These are phyloP conservation scores for Cardamine resedifolia DNA, from an alignment of 345 rosid species.

Conservation along the genomic window DNA sequence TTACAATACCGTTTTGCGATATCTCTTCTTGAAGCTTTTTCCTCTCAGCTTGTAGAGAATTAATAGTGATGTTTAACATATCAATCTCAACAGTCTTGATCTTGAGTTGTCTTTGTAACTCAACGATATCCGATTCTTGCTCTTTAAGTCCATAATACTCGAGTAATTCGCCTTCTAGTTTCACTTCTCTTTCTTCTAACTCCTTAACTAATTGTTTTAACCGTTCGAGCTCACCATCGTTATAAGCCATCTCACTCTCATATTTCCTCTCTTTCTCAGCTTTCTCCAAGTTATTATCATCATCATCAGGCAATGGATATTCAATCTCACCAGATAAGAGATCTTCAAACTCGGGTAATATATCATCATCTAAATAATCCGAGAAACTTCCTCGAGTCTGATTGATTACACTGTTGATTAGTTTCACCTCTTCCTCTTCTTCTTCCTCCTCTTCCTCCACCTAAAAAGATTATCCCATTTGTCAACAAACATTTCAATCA, in stretches of 20 bases:
- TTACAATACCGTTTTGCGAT: conserved; percentile 45
- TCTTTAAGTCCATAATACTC: conserved; percentile 95
- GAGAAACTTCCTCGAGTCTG: conserved; percentile 45
- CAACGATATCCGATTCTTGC: conserved; percentile 71
- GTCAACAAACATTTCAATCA: conserved; percentile 14
- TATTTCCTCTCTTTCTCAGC: conserved; percentile 60
- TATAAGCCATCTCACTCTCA: conserved; percentile 71
- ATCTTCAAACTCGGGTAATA: conserved; percentile 75
- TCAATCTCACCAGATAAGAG: conserved; percentile 82
- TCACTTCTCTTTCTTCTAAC: conserved; percentile 89
- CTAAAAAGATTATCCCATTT: conserved; percentile 30
- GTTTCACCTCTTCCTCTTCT: conserved; percentile 85
- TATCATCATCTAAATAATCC: conserved; percentile 52
- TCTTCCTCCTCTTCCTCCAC: conserved; percentile 56
- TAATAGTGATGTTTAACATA: conserved; percentile 87
- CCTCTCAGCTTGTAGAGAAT: conserved; percentile 79
- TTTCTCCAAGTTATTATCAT: conserved; percentile 44
- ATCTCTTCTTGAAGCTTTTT: conserved; percentile 89
- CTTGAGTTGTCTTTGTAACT: conserved; percentile 86
- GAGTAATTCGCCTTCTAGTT: conserved; percentile 89
- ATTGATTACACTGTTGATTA: conserved; percentile 77
- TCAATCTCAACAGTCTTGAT: conserved; percentile 90
- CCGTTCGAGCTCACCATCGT: conserved; percentile 72
- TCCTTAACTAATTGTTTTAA: conserved; percentile 69
- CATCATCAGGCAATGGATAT: conserved; percentile 57